Percentiles rank a stretch among this genome's conserved stretches.
These are phyloP conservation scores for Colletotrichum shisoi DNA, from an alignment of 2,329 filamentous ascomycete species.

Conservation along the genomic window DNA sequence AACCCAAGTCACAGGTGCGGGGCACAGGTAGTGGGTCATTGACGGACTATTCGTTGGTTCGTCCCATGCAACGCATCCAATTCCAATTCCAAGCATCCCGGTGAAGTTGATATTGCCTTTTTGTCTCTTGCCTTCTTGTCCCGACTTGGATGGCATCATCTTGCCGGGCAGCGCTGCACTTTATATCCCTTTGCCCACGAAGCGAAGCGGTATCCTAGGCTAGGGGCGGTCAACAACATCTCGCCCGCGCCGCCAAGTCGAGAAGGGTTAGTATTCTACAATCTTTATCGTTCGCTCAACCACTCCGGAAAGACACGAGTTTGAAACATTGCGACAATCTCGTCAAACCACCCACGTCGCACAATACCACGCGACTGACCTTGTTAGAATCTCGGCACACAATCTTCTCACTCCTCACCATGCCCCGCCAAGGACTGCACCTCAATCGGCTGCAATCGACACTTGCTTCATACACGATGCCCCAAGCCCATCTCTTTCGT, in stretches of 20 bases:
- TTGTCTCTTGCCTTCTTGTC: conserved; percentile 2
- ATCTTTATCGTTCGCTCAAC: conserved; percentile 1
- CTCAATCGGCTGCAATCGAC: conserved; percentile 1
- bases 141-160: conserved; percentile 5
- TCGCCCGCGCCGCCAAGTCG: conserved; percentile 10
- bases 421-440: neutral
- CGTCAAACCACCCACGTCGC: conserved; percentile 8
- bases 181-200: conserved; percentile 11
- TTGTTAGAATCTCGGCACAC: conserved; percentile 3
- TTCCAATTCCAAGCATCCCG: neutral
- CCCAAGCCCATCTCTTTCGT: neutral
- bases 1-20: too few relatives aligned
- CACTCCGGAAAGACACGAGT: neutral
- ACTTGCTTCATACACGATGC: neutral
- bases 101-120: neutral
- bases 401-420: neutral
- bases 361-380: conserved; percentile 16
- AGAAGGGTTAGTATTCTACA: neutral
- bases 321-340: conserved; percentile 3
- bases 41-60: too few relatives aligned
- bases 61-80: too few relatives aligned
- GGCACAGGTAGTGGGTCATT: neutral
- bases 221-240: conserved; percentile 2
- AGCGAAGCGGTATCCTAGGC: conserved; percentile 6
- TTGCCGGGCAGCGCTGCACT: conserved; percentile 10